Conservation (phyloP, 169 alveolate species). For the Eimeria tenella region DNA sequence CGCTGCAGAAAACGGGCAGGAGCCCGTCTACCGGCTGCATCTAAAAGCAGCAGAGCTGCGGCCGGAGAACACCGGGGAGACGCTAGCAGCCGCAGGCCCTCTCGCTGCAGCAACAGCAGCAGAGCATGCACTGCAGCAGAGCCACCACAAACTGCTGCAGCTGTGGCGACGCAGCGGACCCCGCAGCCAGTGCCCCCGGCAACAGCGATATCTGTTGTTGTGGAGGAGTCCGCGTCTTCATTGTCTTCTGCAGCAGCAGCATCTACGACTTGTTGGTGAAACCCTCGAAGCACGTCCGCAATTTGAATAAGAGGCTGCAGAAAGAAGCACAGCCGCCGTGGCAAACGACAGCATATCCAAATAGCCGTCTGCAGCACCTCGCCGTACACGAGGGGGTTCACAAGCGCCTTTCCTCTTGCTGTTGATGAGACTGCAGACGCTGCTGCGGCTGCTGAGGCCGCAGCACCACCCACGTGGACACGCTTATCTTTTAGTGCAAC, state of each 20-base stretch:
- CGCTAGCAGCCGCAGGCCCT: slow-evolving; percentile 22
- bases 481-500: background rate
- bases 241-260: background rate
- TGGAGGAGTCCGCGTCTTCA: background rate
- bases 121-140: slow-evolving; percentile 15
- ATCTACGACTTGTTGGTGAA: background rate
- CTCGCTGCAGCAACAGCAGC: slow-evolving; percentile 43
- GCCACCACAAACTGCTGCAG: slow-evolving; percentile 17
- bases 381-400: slow-evolving; percentile 30
- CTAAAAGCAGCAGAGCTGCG: slow-evolving; percentile 25
- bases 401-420: background rate
- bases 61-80: slow-evolving; percentile 24
- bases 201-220: background rate
- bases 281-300: background rate
- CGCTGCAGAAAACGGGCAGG: slow-evolving; percentile 26
- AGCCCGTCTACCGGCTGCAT: slow-evolving; percentile 3
- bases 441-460: background rate
- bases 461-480: background rate
- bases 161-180: background rate
- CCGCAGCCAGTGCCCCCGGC: background rate
- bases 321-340: slow-evolving; percentile 3
- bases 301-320: background rate
- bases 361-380: slow-evolving; percentile 34
- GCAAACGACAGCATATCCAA: slow-evolving; percentile 17
- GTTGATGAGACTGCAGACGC: slow-evolving; percentile 3